Evolutionary conservation across 495 filamentous ascomycete genomes (phyloP), one percentile per base, ranked within the genome.

Genomic region (Talaromyces borbonicus): DNA sequence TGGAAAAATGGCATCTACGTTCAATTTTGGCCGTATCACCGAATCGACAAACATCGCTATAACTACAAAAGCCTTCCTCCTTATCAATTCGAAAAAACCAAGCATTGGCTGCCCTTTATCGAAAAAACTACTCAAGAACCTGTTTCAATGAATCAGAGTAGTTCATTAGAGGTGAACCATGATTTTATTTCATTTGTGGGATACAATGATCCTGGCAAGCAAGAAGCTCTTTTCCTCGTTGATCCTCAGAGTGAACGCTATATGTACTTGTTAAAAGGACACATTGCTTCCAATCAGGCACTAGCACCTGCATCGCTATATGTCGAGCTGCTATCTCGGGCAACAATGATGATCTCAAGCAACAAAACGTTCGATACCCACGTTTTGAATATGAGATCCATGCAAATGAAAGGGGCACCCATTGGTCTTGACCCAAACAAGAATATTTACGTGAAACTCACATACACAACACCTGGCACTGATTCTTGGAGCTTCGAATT

Each of bases 221-320:
- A 43, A 0, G 19, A 49, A 12, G 57, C 62, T 0, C 63, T 64
- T 6, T 77, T 77, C 53, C 56, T 58, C 15, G 60, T 78, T 54
- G 71, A 76, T 39, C 74, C 71, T 0, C 45, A 46, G 41, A 59
- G 56, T 25, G 50, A 63, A 0, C 53, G 56, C 16, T 77, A 71
- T 45, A 23, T 61, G n/a, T 51, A 53, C n/a, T 55, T 66, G 20
- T 48, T 75, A 2, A 55, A 55, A 0, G 67, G 63, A 4, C 71
- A 78, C 48, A 35, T 66, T 0, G 63, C 69, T 12, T 38, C 57
- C 11, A 56, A 52, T 9, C 49, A 65, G 26, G 36, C 47, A 12
- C 56, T 74, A 1, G 61, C 57, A 31, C 70, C 70, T 14, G 69
- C 67, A 12, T 61, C 68, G 0, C 48, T 74, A 41, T 74, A 71